Base-by-base conservation (phyloP, 352 stramenopile genomes). In the Pythium folliculosum region DNA sequence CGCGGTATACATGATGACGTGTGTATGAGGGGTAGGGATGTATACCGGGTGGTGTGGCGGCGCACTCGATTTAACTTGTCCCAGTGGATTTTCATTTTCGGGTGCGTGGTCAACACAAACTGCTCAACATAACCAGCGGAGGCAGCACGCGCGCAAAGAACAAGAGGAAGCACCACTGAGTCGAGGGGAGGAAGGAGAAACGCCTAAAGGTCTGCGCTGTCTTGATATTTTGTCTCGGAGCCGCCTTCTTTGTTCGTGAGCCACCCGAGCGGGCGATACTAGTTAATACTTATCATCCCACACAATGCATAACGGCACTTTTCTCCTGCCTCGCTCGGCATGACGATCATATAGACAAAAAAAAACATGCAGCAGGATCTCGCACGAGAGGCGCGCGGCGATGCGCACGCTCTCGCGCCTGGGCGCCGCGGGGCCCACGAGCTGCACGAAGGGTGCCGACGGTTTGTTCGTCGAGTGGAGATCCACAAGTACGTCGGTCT, bases 401-500 rank as follows among this genome's bases (percentile, higher is more conserved):
- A 90, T 59, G 21, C 65, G 61, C 63, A 71, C 52, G 37, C 79
- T 43, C 12, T 56, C 38, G 3, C 30, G n/a, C 19, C 75, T 69
- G 23, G 89, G 66, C 12, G 56, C 67, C 7, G 70, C 17, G 59
- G 77, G 63, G 5, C 83, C 85, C 1, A 82, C 80, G 27, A 94
- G 56, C 43, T 82, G 80, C 37, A 91, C 68, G 44, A 94, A 94
- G 12, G 83, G 83, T 23, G 65, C 63, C 5, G 85, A 92, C 27
- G 82, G 80, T 48, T 90, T 89, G 71, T 94, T 94, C 22, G 85
- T 91, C 71, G 85, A 90, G 65, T 94, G 85, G 45, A 92, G 60
- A 65, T 94, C 82, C 52, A 94, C 61, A 60, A 94, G 59, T 53
- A 94, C 53, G 70, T 92, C 77, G 45, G 69, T 86, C 10, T 66